A percentile compares a stretch with the other conserved stretches of the same genome.
phyloP scores from a whole-genome alignment of 768 basidiomycete species.

The Rhodotorula paludigena region DNA sequence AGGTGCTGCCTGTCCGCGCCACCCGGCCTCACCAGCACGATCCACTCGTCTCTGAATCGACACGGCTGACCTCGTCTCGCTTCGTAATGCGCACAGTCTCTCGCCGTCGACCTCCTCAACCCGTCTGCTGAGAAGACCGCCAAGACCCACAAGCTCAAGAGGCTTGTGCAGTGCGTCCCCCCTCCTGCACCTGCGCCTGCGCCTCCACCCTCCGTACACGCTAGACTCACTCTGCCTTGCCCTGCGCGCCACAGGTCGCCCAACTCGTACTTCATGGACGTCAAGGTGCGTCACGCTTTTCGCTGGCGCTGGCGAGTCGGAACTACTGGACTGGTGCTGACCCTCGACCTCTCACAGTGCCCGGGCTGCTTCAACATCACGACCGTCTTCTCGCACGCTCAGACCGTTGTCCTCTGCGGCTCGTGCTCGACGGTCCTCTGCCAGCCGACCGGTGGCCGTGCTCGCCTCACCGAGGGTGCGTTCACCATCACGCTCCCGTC shows the following conservation, averaged over 20 bases:
- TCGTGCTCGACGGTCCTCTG: conserved; percentile 91
- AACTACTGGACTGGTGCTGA: not conserved
- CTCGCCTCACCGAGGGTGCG: conserved; percentile 93
- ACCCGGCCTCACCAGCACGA: too few relatives aligned
- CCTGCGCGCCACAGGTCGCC: too few relatives aligned
- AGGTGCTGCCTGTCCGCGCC: too few relatives aligned
- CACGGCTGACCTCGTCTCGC: not conserved
- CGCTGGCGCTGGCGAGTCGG: not conserved
- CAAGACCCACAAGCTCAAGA: conserved; percentile 93
- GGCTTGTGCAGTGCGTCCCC: conserved; percentile 72
- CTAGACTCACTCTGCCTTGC: not conserved
- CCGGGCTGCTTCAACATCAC: conserved; percentile 91
- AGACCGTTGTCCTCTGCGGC: conserved; percentile 90
- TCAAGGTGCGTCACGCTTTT: conserved; percentile 60
- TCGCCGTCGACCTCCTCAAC: conserved; percentile 96
- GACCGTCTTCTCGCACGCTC: conserved; percentile 98
- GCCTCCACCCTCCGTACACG: too few relatives aligned
- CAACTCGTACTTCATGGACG: conserved; percentile 99
- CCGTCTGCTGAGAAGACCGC: conserved; percentile 79
- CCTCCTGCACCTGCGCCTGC: not conserved
- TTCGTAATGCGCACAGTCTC: conserved; percentile 68
- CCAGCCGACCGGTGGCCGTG: conserved; percentile 95
- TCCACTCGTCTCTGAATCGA: not conserved
- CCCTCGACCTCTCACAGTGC: not conserved
- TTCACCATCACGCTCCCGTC: conserved; percentile 7